Evolutionary conservation across 2,329 filamentous ascomycete genomes (phyloP).

Genomic region (Penicillium sp.): DNA sequence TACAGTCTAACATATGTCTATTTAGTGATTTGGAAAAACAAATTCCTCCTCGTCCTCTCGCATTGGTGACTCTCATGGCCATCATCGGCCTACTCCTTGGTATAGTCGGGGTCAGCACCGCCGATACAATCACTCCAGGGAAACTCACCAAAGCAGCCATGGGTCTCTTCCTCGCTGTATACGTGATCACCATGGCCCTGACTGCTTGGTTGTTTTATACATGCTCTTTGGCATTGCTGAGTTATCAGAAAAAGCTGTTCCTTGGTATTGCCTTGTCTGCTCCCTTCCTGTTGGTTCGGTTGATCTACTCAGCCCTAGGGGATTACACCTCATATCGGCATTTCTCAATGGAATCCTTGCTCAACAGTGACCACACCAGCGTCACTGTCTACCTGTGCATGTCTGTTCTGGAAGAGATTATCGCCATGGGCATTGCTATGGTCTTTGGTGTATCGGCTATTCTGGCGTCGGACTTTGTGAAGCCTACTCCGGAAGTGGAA

Average conservation of each 20-base stretch:
- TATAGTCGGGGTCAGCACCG: constrained; percentile 22
- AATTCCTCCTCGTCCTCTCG: constrained; percentile 15
- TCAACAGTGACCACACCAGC: constrained; percentile 3
- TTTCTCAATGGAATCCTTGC: constrained; percentile 14
- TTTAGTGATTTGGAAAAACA: constrained; percentile 12
- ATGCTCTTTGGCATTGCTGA: constrained; percentile 5
- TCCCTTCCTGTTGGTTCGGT: constrained; percentile 29
- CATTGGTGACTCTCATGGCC: constrained; percentile 8
- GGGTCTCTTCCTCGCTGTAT: constrained; percentile 26
- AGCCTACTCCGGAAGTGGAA: background rate
- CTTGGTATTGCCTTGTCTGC: constrained; percentile 25
- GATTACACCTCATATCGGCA: background rate
- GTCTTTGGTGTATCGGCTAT: constrained; percentile 20
- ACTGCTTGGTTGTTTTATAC: constrained; percentile 14
- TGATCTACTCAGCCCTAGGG: constrained; percentile 26
- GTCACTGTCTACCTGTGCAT: constrained; percentile 33
- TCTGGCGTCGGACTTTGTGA: constrained; percentile 10
- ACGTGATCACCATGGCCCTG: constrained; percentile 17
- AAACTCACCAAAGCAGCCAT: constrained; percentile 22
- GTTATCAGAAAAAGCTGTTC: constrained; percentile 30
- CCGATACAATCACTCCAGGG: constrained; percentile 6
- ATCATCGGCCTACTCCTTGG: constrained; percentile 27
- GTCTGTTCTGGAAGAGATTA: constrained; percentile 32
- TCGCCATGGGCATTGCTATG: constrained; percentile 25
- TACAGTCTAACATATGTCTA: background rate